phyloP scores from a whole-genome alignment of 2,329 filamentous ascomycete species.

The Septoria petroselini region DNA sequence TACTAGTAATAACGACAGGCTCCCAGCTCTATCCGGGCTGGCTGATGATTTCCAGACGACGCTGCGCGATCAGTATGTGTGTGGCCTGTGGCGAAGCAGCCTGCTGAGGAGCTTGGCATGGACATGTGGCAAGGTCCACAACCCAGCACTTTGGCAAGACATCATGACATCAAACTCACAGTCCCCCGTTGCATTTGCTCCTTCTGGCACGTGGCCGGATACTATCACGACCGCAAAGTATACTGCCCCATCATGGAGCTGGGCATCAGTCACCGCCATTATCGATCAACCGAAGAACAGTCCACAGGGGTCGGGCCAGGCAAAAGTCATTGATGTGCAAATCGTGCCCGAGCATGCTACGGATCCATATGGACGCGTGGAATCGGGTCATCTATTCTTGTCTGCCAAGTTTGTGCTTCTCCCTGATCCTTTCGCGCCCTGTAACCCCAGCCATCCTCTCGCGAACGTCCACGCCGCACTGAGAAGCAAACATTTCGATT shows the following conservation, averaged over 20 bases:
- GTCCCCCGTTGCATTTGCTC: too few relatives aligned
- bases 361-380: neutral
- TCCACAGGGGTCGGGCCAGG: neutral
- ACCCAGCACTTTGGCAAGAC: too few relatives aligned
- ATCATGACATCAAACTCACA: too few relatives aligned
- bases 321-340: conserved; percentile 4
- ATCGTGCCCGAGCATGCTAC: neutral
- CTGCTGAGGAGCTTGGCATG: conserved; percentile 9
- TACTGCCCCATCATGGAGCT: conserved; percentile 17
- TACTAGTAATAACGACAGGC: conserved; percentile 1
- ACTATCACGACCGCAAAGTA: neutral
- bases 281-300: neutral
- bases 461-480: too few relatives aligned
- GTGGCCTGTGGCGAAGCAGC: conserved; percentile 14
- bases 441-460: too few relatives aligned
- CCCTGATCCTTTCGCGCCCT: neutral
- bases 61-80: conserved; percentile 9
- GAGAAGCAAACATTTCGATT: too few relatives aligned
- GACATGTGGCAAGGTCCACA: neutral
- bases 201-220: too few relatives aligned
- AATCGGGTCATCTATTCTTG: neutral
- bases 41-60: conserved; percentile 9
- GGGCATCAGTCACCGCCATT: conserved; percentile 11
- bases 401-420: neutral
- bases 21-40: conserved; percentile 17